phyloP scores from a whole-genome alignment of 345 rosid genomes.

The Salix brachista region DNA sequence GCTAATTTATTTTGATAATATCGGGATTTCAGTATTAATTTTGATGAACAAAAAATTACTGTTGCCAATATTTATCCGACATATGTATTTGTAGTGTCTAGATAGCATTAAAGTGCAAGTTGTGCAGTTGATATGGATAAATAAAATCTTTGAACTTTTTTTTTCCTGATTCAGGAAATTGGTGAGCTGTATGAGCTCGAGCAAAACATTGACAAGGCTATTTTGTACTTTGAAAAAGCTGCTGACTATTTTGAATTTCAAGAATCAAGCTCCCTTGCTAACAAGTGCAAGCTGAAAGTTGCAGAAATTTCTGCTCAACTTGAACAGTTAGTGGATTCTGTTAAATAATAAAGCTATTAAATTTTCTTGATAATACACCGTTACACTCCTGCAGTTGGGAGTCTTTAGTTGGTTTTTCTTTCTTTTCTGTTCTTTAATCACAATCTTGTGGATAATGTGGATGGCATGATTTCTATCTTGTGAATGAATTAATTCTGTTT shows the following conservation, averaged over 20 bases:
- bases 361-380: not conserved
- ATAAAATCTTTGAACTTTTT: not conserved
- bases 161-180: constrained; percentile 56
- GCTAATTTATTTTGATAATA: not conserved
- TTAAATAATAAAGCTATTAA: not conserved
- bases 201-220: constrained; percentile 56
- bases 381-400: not conserved
- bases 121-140: not conserved
- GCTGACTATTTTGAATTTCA: constrained; percentile 79
- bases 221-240: constrained; percentile 65
- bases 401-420: not conserved
- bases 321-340: constrained; percentile 15
- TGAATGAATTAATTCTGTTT: not conserved
- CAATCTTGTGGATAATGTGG: not conserved
- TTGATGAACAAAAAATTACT: no score
- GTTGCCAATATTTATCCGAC: not conserved
- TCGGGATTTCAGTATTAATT: not conserved
- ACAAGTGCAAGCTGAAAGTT: constrained; percentile 29
- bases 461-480: not conserved
- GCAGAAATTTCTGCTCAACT: constrained; percentile 22
- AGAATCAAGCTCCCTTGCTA: constrained; percentile 18
- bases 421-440: no score
- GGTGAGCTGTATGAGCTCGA: constrained; percentile 73
- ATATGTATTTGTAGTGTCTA: not conserved
- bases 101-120: not conserved